Evolutionary conservation across 345 rosid genomes (phyloP).

Genomic region (Pugionium dolabratum): DNA sequence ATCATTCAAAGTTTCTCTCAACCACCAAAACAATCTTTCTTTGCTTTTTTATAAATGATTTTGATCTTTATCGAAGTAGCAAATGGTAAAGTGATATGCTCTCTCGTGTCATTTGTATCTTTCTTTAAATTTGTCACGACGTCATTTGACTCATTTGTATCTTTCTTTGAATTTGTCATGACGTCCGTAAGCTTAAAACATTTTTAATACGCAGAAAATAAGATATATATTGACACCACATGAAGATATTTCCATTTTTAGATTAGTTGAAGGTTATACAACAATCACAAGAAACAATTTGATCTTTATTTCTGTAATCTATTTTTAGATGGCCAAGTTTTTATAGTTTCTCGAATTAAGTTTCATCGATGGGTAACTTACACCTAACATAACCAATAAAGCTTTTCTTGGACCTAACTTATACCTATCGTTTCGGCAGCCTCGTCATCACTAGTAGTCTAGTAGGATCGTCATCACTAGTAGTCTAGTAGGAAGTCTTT

Average conservation of each 20-base stretch:
- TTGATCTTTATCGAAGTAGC: conserved; percentile 27
- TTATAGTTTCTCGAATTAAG: conserved; percentile 2
- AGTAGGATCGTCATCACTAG: background rate
- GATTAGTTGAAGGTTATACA: conserved; percentile 15
- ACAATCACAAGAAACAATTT: conserved; percentile 6
- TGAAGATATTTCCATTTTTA: conserved; percentile 21
- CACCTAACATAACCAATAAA: conserved; percentile 14
- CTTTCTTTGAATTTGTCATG: conserved; percentile 22
- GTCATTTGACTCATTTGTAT: conserved; percentile 5
- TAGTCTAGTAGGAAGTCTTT: no score
- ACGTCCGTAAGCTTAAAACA: conserved; percentile 10
- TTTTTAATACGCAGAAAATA: background rate
- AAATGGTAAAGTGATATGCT: no score
- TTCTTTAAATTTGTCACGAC: no score
- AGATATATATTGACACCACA: background rate
- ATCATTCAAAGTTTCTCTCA: no score
- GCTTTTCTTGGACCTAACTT: conserved; percentile 7
- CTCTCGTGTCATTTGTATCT: conserved; percentile 26
- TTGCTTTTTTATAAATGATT: conserved; percentile 1
- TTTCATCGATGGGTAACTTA: conserved; percentile 9
- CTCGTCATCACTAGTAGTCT: background rate
- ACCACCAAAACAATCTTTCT: conserved; percentile 26
- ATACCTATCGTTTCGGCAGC: background rate
- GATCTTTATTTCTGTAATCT: background rate
- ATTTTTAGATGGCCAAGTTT: background rate